phyloP scores from a whole-genome alignment of 2,329 filamentous ascomycete species.

The Teratosphaeria viscida region DNA sequence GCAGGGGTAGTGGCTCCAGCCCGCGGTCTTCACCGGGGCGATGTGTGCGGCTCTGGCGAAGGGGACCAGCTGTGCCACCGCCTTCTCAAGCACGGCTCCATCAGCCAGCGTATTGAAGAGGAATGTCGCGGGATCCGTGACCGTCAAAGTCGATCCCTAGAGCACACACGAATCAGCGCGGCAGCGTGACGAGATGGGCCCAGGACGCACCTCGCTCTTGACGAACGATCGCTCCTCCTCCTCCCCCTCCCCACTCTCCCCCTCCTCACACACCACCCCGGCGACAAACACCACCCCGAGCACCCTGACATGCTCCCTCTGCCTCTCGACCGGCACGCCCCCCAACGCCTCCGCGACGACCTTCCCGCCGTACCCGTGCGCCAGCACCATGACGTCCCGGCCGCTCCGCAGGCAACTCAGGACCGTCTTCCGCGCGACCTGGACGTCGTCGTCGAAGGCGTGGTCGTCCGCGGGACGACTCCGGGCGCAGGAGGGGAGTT shows the following conservation, averaged over 20 bases:
- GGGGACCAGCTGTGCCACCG: background rate
- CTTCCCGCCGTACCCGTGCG: slow-evolving; percentile 3
- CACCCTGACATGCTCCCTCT: background rate
- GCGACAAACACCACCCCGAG: slow-evolving; percentile 4
- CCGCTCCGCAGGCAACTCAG: slow-evolving; percentile 1
- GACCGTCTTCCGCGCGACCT: slow-evolving; percentile 1
- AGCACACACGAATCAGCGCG: background rate
- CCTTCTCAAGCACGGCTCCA: background rate
- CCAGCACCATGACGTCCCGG: slow-evolving; percentile 2
- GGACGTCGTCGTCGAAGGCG: slow-evolving; percentile 1
- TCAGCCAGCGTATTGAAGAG: slow-evolving; percentile 2
- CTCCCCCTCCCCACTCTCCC: background rate
- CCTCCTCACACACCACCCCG: background rate
- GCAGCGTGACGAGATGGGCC: background rate
- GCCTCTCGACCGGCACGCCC: background rate
- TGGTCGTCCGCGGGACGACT: background rate
- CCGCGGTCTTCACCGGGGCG: background rate
- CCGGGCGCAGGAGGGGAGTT: background rate
- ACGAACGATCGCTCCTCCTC: background rate
- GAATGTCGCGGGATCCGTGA: background rate
- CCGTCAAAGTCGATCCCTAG: background rate
- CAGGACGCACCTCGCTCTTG: background rate
- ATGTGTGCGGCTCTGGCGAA: background rate
- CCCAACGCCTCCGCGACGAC: slow-evolving; percentile 1
- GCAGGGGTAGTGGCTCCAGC: slow-evolving; percentile 1